Evolutionary conservation across 2,329 filamentous ascomycete species (phyloP).

Genomic region (Cercospora janseana): DNA sequence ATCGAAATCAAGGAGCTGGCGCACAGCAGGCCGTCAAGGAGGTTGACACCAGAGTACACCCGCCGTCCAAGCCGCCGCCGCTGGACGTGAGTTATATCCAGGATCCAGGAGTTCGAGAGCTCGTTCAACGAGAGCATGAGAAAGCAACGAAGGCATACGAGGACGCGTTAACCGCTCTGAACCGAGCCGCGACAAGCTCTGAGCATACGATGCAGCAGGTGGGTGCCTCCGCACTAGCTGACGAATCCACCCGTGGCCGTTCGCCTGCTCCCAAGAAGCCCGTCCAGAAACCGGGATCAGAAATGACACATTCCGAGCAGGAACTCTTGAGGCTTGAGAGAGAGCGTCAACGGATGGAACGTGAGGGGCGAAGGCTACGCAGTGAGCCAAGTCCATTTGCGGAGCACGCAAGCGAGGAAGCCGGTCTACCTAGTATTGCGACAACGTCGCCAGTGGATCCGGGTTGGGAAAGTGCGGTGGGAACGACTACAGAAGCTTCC

Average conservation of each 20-base stretch:
- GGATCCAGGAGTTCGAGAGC: slow-evolving; percentile 65
- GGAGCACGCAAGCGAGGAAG: background rate
- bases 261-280: background rate
- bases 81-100: slow-evolving; percentile 59
- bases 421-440: background rate
- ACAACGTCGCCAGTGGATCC: background rate
- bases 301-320: slow-evolving; percentile 32
- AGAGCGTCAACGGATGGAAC: slow-evolving; percentile 36
- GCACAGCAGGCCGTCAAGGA: background rate
- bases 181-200: slow-evolving; percentile 8
- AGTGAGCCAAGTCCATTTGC: slow-evolving; percentile 27
- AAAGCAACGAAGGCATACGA: slow-evolving; percentile 64
- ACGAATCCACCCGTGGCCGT: slow-evolving; percentile 17
- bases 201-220: slow-evolving; percentile 26
- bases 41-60: background rate
- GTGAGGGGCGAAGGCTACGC: slow-evolving; percentile 33
- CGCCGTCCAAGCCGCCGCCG: slow-evolving; percentile 51
- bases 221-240: slow-evolving; percentile 18
- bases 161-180: slow-evolving; percentile 49
- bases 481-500: slow-evolving; percentile 5
- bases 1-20: too few species aligned
- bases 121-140: slow-evolving; percentile 67
- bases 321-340: slow-evolving; percentile 33
- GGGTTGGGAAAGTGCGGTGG: too few species aligned
- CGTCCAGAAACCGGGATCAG: slow-evolving; percentile 22